Conservation (phyloP, 1,139 yeast species). For the Taiozyma sp. region DNA sequence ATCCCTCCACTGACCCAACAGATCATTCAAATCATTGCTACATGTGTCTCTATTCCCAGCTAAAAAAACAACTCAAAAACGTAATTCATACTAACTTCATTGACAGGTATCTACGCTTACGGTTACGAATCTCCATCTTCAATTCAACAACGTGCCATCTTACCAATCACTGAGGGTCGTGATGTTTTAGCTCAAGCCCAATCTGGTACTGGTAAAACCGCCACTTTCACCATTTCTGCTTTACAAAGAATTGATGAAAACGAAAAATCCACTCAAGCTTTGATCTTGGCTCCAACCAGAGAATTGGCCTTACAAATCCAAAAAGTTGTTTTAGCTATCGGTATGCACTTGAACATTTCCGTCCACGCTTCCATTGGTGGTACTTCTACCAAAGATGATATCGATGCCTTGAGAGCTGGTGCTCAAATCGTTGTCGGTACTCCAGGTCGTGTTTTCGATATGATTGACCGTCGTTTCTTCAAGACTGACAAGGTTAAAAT, state of each 20-base stretch:
- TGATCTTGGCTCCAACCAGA: constrained; percentile 97
- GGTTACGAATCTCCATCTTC: constrained; percentile 98
- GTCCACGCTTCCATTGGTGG: constrained; percentile 99
- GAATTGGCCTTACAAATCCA: constrained; percentile 98
- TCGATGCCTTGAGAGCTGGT: constrained; percentile 86
- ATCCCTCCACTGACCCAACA: background rate
- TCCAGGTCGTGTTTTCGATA: constrained; percentile 98
- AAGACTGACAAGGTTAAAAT: constrained; percentile 87
- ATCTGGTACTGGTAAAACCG: constrained; percentile 99
- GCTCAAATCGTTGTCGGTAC: constrained; percentile 98
- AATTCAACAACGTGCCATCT: constrained; percentile 96
- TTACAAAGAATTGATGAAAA: constrained; percentile 83
- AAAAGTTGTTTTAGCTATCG: constrained; percentile 91
- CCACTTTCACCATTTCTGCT: constrained; percentile 96
- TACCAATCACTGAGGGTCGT: constrained; percentile 94
- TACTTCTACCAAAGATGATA: constrained; percentile 87
- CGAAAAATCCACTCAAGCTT: constrained; percentile 76
- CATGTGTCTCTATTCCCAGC: background rate
- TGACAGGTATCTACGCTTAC: constrained; percentile 75
- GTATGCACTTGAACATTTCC: constrained; percentile 87
- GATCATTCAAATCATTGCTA: background rate
- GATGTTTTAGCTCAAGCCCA: constrained; percentile 99
- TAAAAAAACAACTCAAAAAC: background rate
- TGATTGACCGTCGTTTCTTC: constrained; percentile 92
- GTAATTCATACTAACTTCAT: constrained; percentile 11